Conservation (phyloP, 2,329 filamentous ascomycete species). For the Nigrospora osmanthi region DNA sequence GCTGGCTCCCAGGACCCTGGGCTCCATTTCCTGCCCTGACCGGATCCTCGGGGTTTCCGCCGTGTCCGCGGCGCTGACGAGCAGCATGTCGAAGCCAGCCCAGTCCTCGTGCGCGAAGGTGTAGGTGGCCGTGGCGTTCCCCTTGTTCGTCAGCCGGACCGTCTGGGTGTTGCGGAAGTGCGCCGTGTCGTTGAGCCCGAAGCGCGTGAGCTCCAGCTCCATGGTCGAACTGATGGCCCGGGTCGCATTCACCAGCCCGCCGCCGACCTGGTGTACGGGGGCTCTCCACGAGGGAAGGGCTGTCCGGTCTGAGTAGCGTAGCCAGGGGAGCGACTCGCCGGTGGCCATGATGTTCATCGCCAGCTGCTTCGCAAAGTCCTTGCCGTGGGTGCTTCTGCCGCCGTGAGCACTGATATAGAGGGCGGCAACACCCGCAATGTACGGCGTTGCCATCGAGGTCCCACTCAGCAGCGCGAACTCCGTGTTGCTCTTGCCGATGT, state of each 20-base stretch:
- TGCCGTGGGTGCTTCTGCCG: constrained; percentile 18
- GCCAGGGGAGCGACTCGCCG: constrained; percentile 14
- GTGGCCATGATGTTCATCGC: constrained; percentile 19
- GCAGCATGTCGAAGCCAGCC: constrained; percentile 21
- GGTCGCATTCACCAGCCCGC: constrained; percentile 29
- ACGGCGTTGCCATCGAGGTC: constrained; percentile 39
- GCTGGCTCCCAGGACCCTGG: too few relatives aligned
- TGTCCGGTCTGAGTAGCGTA: constrained; percentile 5
- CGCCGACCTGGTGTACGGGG: constrained; percentile 15
- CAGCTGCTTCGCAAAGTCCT: constrained; percentile 16
- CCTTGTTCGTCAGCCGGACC: constrained; percentile 24
- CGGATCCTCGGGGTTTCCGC: too few relatives aligned
- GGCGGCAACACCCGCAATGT: constrained; percentile 30
- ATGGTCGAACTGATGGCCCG: constrained; percentile 27
- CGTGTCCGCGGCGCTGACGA: too few relatives aligned
- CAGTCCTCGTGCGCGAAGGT: constrained; percentile 15
- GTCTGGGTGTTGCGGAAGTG: constrained; percentile 18
- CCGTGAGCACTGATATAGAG: constrained; percentile 22
- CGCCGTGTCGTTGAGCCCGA: constrained; percentile 33
- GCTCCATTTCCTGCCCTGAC: too few relatives aligned
- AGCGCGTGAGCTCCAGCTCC: constrained; percentile 24
- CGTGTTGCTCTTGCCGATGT: constrained; percentile 15
- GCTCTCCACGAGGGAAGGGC: neutral
- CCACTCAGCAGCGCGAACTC: constrained; percentile 28
- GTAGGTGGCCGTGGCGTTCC: constrained; percentile 22